Base-by-base conservation (phyloP, 345 rosid species). In the Psidium friedrichsthalianum region DNA sequence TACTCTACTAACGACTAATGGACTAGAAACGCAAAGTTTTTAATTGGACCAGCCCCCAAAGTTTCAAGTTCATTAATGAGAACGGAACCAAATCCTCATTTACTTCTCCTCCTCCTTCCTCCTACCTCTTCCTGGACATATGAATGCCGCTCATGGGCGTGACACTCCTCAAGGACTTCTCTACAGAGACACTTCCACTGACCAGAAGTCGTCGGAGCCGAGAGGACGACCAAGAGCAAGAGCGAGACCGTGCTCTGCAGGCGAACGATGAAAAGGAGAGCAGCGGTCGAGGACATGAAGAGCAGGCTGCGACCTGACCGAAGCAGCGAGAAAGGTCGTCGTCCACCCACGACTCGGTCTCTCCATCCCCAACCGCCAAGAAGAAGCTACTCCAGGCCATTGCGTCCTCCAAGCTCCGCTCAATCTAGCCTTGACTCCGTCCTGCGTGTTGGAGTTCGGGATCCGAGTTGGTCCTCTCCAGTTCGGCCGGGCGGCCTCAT, bases 141-240 rank as follows among this genome's bases (percentile, higher is more conserved):
- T 87, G 89, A 84, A 89, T n/a, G 86, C 69, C 88, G 55, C 89
- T 47, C 83, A 93, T 93, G 96, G 96, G 93, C 92, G 25, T 93
- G 85, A 86, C 84, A 87, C 83, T 88, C 94, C 36, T 93, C n/a
- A n/a, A 92, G 57, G 97, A 93, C 85, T 93, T 89, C 83, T 93
- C 95, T 88, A 93, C 95, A 93, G 92, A 90, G 96, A 86, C 94
- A 94, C 93, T 95, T 93, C 91, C 98, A 94, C 86, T 94, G 96
- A 92, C 98, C 57, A 92, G 81, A 96, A 94, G 91, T n/a, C n/a
- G 94, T 86, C 56, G 85, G 87, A 21, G 69, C 82, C 32, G 87
- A 86, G 87, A 86, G 51, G 87, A 82, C 49, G 51, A 86, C 64
- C 83, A 18, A 1, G 89, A 87, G 18, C 92, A 91, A 49, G 88